A percentile compares a stretch with the other conserved stretches of the same genome.
Conservation (phyloP, 139 green algal species). For the Picochlorum sp. region DNA sequence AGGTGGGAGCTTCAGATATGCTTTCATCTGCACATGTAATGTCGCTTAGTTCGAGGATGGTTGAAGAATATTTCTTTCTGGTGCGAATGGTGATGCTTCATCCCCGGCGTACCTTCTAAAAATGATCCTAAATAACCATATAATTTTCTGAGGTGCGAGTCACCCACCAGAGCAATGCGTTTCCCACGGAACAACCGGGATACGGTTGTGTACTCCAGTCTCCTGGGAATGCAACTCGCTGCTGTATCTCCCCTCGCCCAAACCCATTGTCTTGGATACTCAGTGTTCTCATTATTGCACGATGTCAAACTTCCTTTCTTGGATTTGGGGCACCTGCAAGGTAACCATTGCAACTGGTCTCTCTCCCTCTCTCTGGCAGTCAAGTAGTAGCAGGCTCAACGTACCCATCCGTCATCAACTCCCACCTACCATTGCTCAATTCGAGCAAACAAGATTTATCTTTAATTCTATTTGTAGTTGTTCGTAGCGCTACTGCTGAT, state of each 20-base stretch:
- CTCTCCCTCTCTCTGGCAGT: too few species aligned
- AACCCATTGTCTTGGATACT: slow-evolving; percentile 1
- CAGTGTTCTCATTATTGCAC: neutral
- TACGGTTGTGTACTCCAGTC: neutral
- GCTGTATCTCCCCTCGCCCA: neutral
- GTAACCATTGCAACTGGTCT: too few species aligned
- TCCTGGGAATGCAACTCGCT: neutral
- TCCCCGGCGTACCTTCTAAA: neutral
- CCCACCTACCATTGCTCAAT: neutral
- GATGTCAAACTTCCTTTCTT: neutral
- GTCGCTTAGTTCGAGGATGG: neutral
- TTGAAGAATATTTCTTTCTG: too few species aligned
- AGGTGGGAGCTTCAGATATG: neutral
- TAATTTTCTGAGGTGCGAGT: neutral
- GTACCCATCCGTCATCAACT: neutral
- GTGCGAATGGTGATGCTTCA: neutral
- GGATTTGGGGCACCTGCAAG: neutral
- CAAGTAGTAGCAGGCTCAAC: neutral
- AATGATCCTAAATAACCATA: slow-evolving; percentile 5
- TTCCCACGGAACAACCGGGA: neutral
- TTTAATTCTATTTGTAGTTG: neutral
- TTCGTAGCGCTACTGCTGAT: neutral
- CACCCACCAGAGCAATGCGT: neutral
- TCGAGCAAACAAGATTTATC: slow-evolving; percentile 4
- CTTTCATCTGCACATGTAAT: neutral